A percentile compares a stretch with the other conserved stretches of the same genome.
Evolutionary conservation across 345 rosid species (phyloP).

Genomic region (Populus ilicifolia): DNA sequence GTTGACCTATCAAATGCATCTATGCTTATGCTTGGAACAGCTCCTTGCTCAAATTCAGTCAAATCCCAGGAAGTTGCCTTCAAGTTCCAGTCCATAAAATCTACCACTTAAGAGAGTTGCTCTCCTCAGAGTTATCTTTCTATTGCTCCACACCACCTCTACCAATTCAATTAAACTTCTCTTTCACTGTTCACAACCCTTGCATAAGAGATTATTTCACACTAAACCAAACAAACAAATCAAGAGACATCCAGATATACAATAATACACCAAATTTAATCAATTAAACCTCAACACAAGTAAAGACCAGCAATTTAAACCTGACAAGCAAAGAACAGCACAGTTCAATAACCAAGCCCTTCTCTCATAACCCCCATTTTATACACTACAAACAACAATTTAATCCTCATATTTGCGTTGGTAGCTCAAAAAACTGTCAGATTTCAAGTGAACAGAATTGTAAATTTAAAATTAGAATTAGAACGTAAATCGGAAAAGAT

Average conservation of each 20-base stretch:
- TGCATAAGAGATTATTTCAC: slow-evolving; percentile 8
- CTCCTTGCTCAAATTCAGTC: slow-evolving; percentile 49
- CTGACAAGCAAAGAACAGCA: background rate
- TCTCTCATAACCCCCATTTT: background rate
- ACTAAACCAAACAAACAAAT: slow-evolving; percentile 14
- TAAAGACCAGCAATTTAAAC: background rate
- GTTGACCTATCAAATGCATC: slow-evolving; percentile 40
- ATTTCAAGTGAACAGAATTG: slow-evolving; percentile 1
- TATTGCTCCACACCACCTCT: slow-evolving; percentile 18
- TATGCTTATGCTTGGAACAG: slow-evolving; percentile 33
- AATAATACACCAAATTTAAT: background rate
- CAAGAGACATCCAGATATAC: background rate
- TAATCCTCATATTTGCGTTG: background rate
- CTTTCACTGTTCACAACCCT: slow-evolving; percentile 15
- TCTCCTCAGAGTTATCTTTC: background rate
- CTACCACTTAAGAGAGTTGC: slow-evolving; percentile 13
- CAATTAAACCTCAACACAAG: background rate
- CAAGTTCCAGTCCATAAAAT: slow-evolving; percentile 74
- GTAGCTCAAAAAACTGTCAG: background rate
- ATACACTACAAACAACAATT: background rate
- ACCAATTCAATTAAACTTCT: slow-evolving; percentile 15
- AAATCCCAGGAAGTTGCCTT: slow-evolving; percentile 54
- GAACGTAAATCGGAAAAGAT: background rate
- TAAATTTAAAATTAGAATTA: background rate
- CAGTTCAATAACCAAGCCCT: background rate